Evolutionary conservation across 179 eudicot species (phyloP).

Genomic region (Actinidia arguta): DNA sequence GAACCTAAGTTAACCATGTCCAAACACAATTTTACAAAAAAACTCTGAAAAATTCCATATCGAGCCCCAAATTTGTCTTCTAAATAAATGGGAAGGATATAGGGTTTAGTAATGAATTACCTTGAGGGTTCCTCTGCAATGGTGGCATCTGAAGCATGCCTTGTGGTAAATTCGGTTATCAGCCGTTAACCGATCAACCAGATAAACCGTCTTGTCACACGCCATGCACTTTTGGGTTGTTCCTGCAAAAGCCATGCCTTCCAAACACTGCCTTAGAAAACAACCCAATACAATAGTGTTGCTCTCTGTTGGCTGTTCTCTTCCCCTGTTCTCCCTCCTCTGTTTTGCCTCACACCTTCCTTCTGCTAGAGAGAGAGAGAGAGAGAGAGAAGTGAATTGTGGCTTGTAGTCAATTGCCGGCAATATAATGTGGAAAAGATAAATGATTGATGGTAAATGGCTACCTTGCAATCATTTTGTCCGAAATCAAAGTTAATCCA

Average conservation of each 20-base stretch:
- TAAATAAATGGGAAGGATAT: background rate
- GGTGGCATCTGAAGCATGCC: constrained; percentile 91
- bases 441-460: no score
- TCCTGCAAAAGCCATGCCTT: constrained; percentile 63
- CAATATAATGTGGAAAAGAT: no score
- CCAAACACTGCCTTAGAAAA: background rate
- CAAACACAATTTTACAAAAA: no score
- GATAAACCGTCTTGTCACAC: constrained; percentile 81
- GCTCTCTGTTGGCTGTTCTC: no score
- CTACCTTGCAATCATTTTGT: no score
- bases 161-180: constrained; percentile 74
- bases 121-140: constrained; percentile 90
- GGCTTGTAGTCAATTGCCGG: no score
- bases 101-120: constrained; percentile 24
- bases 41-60: background rate
- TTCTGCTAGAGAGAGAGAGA: background rate
- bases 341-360: no score
- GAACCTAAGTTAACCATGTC: no score
- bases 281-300: no score
- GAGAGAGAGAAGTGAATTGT: constrained; percentile 4
- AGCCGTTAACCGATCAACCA: constrained; percentile 73
- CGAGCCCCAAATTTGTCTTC: background rate
- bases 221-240: constrained; percentile 74
- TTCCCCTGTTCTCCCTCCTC: no score
- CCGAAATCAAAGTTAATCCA: no score